These are phyloP conservation scores for Vaccinium corymbosum DNA, from an alignment of 148 eudicot species.

Conservation along the genomic window DNA sequence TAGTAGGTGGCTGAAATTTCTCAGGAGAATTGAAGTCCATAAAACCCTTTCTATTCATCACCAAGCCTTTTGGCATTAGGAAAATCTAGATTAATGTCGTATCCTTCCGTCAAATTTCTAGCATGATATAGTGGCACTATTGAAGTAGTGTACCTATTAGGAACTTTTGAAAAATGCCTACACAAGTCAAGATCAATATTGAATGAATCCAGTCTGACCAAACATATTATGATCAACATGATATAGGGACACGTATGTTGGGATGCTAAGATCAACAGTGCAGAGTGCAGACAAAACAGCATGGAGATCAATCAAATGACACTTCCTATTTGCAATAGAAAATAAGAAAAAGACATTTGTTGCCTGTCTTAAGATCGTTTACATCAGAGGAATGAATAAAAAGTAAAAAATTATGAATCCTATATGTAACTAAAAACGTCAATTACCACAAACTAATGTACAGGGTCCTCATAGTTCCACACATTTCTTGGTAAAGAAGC, in stretches of 20 bases:
- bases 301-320: neutral
- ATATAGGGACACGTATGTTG: neutral
- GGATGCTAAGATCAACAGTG: neutral
- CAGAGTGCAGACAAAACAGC: neutral
- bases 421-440: too few species aligned
- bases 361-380: neutral
- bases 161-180: neutral
- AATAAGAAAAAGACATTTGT: neutral
- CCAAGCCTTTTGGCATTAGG: neutral
- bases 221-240: too few species aligned
- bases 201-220: neutral
- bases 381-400: too few species aligned
- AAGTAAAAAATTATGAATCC: too few species aligned
- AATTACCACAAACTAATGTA: neutral
- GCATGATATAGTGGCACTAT: neutral
- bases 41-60: neutral
- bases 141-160: neutral
- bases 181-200: neutral
- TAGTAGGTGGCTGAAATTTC: neutral
- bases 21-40: neutral
- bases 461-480: neutral
- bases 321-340: neutral
- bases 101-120: neutral
- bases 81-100: neutral
- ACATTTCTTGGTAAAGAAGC: neutral